Conservation (phyloP, 164 flowering plant species). For the Kalanchoe fedtschenkoi region DNA sequence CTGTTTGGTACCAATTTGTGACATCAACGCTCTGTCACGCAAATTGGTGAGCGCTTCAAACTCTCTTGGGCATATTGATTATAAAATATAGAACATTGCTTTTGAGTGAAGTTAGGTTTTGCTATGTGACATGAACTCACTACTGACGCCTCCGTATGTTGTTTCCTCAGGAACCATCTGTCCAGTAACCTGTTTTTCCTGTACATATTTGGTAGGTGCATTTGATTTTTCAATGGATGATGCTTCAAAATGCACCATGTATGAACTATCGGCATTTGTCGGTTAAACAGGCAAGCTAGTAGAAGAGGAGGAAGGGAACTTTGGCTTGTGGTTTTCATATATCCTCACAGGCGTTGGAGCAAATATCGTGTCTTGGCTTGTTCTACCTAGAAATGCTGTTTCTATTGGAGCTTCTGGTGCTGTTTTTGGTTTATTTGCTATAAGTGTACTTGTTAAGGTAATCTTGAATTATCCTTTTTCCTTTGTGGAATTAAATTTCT, state of each 20-base stretch:
- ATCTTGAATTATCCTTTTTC: not conserved
- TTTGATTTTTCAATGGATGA: slow-evolving; percentile 2
- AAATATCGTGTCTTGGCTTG: slow-evolving; percentile 87
- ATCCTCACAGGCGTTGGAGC: slow-evolving; percentile 92
- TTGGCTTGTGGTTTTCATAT: slow-evolving; percentile 83
- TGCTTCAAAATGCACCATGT: not conserved
- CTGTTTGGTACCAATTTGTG: slow-evolving; percentile 91
- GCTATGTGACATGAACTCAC: not conserved
- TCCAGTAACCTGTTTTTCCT: slow-evolving; percentile 96
- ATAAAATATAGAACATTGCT: not conserved
- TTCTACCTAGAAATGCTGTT: slow-evolving; percentile 87
- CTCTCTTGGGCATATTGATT: not conserved
- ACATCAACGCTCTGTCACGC: slow-evolving; percentile 95
- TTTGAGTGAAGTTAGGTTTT: not conserved
- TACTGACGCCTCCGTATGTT: slow-evolving; percentile 1
- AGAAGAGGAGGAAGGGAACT: slow-evolving; percentile 97
- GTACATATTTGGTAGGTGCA: slow-evolving; percentile 79
- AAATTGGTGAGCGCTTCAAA: slow-evolving; percentile 57
- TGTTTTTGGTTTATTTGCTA: slow-evolving; percentile 92
- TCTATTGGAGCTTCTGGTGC: slow-evolving; percentile 99
- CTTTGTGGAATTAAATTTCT: not conserved
- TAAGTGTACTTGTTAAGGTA: slow-evolving; percentile 98
- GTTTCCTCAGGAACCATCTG: slow-evolving; percentile 74
- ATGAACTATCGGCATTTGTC: not conserved
- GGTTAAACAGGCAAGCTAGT: slow-evolving; percentile 76